phyloP scores from a whole-genome alignment of 352 stramenopile species.

The Pythium dissotocum region DNA sequence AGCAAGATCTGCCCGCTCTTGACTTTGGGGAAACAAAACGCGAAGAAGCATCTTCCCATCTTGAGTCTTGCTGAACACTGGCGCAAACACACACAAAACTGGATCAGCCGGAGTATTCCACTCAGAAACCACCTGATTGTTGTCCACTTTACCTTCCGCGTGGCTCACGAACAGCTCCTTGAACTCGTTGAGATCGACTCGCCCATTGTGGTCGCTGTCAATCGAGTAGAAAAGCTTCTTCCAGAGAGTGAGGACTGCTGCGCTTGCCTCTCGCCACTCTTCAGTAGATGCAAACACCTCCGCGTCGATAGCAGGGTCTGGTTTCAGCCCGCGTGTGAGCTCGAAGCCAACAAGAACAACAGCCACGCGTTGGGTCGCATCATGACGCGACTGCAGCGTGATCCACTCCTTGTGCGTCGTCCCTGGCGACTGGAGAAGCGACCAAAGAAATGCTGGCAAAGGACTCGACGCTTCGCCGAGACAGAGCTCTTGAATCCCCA shows the following conservation, averaged over 20 bases:
- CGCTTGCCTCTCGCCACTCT: slow-evolving; percentile 11
- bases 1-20: background rate
- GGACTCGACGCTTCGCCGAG: slow-evolving; percentile 4
- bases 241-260: slow-evolving; percentile 34
- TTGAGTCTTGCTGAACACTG: slow-evolving; percentile 38
- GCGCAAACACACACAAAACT: background rate
- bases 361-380: slow-evolving; percentile 9
- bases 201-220: slow-evolving; percentile 52
- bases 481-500: slow-evolving; percentile 14
- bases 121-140: background rate
- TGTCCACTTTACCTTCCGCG: slow-evolving; percentile 30
- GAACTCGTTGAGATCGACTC: slow-evolving; percentile 63
- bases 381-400: slow-evolving; percentile 8
- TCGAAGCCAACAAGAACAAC: slow-evolving; percentile 4
- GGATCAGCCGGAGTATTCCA: background rate
- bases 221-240: slow-evolving; percentile 76
- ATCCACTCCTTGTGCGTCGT: slow-evolving; percentile 8
- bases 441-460: background rate
- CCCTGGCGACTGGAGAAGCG: background rate
- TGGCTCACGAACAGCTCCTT: slow-evolving; percentile 41
- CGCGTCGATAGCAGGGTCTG: too few relatives aligned
- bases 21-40: slow-evolving; percentile 25
- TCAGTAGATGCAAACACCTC: slow-evolving; percentile 7
- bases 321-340: background rate
- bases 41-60: slow-evolving; percentile 48